phyloP scores from a whole-genome alignment of 257 asterid genomes.

The Nicotiana benthamiana region DNA sequence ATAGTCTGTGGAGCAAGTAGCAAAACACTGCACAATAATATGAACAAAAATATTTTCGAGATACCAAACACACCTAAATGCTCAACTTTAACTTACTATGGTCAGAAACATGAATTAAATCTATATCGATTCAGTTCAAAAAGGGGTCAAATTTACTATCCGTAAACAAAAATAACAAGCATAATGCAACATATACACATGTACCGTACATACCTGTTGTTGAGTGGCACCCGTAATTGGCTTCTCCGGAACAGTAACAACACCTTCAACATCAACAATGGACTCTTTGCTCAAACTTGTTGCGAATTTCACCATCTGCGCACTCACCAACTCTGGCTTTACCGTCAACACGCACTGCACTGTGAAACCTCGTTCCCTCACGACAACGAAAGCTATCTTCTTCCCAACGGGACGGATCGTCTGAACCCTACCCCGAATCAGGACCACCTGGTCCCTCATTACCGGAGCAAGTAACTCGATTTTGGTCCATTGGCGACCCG shows the following conservation, averaged over 20 bases:
- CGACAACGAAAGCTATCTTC: slow-evolving; percentile 71
- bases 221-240: slow-evolving; percentile 71
- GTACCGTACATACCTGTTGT: slow-evolving; percentile 54
- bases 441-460: slow-evolving; percentile 44
- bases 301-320: slow-evolving; percentile 77
- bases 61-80: too few relatives aligned
- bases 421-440: slow-evolving; percentile 69
- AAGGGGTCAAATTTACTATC: neutral
- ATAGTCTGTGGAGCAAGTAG: too few relatives aligned
- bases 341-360: slow-evolving; percentile 77
- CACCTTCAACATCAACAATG: slow-evolving; percentile 64
- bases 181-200: neutral
- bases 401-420: slow-evolving; percentile 61
- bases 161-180: neutral
- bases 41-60: too few relatives aligned
- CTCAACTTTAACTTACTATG: too few relatives aligned
- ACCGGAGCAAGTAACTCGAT: slow-evolving; percentile 31
- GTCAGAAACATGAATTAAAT: neutral
- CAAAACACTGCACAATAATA: too few relatives aligned
- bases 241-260: slow-evolving; percentile 50
- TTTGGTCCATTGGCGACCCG: slow-evolving; percentile 68
- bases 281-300: slow-evolving; percentile 59
- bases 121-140: neutral
- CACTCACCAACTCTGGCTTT: slow-evolving; percentile 52
- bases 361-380: slow-evolving; percentile 68